A percentile compares a stretch with the other conserved stretches of the same genome.
These are phyloP conservation scores for Calycina herbarum DNA, from an alignment of 2,329 filamentous ascomycete genomes.

Conservation along the genomic window DNA sequence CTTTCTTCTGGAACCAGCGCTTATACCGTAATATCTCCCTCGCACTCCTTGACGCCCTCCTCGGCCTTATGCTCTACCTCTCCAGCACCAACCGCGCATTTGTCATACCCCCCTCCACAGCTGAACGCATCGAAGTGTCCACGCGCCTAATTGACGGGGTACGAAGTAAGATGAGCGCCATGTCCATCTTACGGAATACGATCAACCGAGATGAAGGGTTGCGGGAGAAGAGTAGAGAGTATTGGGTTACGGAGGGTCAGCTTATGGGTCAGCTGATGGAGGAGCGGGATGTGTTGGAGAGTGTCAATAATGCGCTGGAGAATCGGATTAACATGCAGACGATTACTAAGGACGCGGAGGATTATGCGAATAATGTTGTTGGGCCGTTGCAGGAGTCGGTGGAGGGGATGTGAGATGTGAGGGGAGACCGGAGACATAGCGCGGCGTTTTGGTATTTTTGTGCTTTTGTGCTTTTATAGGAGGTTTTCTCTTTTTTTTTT, in stretches of 20 bases:
- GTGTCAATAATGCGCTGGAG: constrained; percentile 66
- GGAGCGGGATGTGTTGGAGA: constrained; percentile 71
- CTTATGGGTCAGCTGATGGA: constrained; percentile 76
- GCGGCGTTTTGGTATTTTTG: neutral
- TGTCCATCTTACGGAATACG: constrained; percentile 79
- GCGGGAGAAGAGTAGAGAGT: constrained; percentile 64
- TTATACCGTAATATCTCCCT: constrained; percentile 64
- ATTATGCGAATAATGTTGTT: constrained; percentile 52
- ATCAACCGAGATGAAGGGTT: constrained; percentile 71
- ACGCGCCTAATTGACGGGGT: constrained; percentile 58
- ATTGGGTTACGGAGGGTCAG: constrained; percentile 78
- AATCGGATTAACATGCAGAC: constrained; percentile 62
- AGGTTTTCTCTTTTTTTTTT: neutral
- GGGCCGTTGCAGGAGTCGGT: constrained; percentile 15
- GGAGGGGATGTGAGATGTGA: neutral
- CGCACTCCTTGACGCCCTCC: constrained; percentile 59
- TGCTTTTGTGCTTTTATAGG: neutral
- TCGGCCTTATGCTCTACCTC: constrained; percentile 71
- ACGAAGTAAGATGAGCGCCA: constrained; percentile 67
- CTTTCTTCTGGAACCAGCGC: constrained; percentile 70
- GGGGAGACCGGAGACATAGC: neutral
- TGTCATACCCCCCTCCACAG: constrained; percentile 57
- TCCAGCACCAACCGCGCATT: constrained; percentile 80
- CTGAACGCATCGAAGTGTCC: constrained; percentile 64
- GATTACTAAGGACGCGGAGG: constrained; percentile 64